These are phyloP conservation scores for Cystobasidium pallidum DNA, from an alignment of 1,284 basidiomycete species.

Conservation along the genomic window DNA sequence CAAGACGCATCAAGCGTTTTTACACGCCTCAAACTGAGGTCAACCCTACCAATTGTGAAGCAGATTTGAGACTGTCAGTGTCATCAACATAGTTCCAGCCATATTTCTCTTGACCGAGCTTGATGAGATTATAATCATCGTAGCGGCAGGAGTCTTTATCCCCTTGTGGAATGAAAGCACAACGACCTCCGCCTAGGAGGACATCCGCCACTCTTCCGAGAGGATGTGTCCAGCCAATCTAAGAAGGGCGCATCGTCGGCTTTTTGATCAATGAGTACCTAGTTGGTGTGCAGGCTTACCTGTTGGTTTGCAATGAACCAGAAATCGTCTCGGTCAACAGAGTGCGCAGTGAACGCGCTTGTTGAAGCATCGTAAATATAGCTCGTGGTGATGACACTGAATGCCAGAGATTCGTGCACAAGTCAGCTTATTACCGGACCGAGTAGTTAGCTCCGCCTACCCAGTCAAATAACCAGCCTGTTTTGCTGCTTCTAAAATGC, in stretches of 20 bases:
- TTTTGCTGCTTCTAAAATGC: constrained; percentile 5
- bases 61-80: not conserved
- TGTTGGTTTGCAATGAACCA: constrained; percentile 15
- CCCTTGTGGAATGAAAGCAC: constrained; percentile 15
- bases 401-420: not conserved
- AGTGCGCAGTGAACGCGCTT: not conserved
- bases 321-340: not conserved
- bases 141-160: constrained; percentile 6
- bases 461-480: constrained; percentile 20
- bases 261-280: not conserved
- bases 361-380: constrained; percentile 10
- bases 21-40: not conserved
- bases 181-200: not conserved
- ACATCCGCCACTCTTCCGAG: constrained; percentile 14
- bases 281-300: too few relatives aligned
- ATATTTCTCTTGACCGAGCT: constrained; percentile 3
- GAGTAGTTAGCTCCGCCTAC: not conserved
- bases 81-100: constrained; percentile 16
- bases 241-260: not conserved
- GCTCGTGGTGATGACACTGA: constrained; percentile 13
- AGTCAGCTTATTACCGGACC: not conserved
- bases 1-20: not conserved
- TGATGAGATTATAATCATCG: constrained; percentile 11
- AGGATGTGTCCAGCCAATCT: constrained; percentile 16
- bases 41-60: not conserved